phyloP scores from a whole-genome alignment of 257 asterid species.

The Solanum ossicruentum region DNA sequence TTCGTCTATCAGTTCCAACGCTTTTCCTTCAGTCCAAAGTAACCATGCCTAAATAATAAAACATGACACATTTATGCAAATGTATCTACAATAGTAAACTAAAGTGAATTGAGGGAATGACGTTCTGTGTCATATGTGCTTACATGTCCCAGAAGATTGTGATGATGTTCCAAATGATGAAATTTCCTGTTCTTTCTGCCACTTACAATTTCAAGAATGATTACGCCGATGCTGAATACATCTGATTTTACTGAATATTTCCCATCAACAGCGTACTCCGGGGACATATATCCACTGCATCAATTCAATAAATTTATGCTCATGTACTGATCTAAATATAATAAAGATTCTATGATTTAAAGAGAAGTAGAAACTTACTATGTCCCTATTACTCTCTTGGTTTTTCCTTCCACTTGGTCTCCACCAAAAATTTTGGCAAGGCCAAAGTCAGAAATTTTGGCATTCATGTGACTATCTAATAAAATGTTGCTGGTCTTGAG shows the following conservation, averaged over 20 bases:
- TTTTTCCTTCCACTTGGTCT: not conserved
- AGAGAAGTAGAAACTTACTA: not conserved
- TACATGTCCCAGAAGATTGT: slow-evolving; percentile 13
- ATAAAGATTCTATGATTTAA: not conserved
- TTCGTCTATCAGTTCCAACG: not conserved
- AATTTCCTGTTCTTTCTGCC: slow-evolving; percentile 6
- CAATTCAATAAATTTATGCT: not conserved
- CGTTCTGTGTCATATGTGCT: not conserved
- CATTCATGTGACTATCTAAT: slow-evolving; percentile 4
- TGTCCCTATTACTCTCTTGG: slow-evolving; percentile 2
- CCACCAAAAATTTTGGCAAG: slow-evolving; percentile 1
- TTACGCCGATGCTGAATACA: not conserved
- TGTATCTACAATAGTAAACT: not conserved
- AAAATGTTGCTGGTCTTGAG: slow-evolving; percentile 6
- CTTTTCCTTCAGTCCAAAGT: not conserved
- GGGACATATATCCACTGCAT: slow-evolving; percentile 5
- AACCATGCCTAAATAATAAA: slow-evolving; percentile 1
- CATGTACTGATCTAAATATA: not conserved
- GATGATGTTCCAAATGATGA: slow-evolving; percentile 4
- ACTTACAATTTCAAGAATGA: not conserved
- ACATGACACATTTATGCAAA: not conserved
- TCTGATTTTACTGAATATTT: slow-evolving; percentile 1
- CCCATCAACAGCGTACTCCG: not conserved
- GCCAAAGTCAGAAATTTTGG: slow-evolving; percentile 10
- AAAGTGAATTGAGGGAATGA: not conserved